Evolutionary conservation across 352 stramenopile species (phyloP).

Genomic region (Globisporangium paddicum): DNA sequence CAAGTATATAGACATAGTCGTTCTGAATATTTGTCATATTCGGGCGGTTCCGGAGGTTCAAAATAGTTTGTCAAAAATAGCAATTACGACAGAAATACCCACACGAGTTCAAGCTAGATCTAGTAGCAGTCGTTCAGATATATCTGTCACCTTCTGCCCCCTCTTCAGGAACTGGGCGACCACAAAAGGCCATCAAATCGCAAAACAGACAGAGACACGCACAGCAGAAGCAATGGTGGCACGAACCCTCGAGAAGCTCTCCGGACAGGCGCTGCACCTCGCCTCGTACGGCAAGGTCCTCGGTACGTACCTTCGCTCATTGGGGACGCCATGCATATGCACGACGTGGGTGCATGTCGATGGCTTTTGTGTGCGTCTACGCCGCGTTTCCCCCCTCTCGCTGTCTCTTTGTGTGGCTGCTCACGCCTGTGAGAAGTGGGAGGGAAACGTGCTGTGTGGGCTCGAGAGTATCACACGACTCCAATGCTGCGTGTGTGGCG

Average conservation of each 20-base stretch:
- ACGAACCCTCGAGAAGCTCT: conserved; percentile 30
- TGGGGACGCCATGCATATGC: neutral
- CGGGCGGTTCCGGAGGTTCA: too few species aligned
- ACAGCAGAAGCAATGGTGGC: conserved; percentile 24
- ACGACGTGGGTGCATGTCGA: neutral
- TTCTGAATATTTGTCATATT: too few species aligned
- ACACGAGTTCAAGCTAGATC: too few species aligned
- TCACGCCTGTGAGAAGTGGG: neutral
- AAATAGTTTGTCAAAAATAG: too few species aligned
- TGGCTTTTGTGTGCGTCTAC: neutral
- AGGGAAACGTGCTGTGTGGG: neutral
- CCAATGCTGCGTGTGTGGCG: neutral
- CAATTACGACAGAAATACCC: too few species aligned
- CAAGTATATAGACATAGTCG: too few species aligned
- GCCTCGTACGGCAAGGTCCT: conserved; percentile 44
- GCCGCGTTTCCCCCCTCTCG: neutral
- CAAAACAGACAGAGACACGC: conserved; percentile 11
- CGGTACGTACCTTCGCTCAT: conserved; percentile 44
- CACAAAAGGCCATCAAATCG: conserved; percentile 9
- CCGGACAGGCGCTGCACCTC: conserved; percentile 37
- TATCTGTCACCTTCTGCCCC: too few species aligned
- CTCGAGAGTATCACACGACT: too few species aligned
- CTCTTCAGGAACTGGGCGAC: conserved; percentile 8
- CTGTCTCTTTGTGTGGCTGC: neutral
- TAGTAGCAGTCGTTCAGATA: too few species aligned